A percentile compares a stretch with the other conserved stretches of the same genome.
phyloP scores from a whole-genome alignment of 2,329 filamentous ascomycete genomes.

The Pseudomassariella vexata region DNA sequence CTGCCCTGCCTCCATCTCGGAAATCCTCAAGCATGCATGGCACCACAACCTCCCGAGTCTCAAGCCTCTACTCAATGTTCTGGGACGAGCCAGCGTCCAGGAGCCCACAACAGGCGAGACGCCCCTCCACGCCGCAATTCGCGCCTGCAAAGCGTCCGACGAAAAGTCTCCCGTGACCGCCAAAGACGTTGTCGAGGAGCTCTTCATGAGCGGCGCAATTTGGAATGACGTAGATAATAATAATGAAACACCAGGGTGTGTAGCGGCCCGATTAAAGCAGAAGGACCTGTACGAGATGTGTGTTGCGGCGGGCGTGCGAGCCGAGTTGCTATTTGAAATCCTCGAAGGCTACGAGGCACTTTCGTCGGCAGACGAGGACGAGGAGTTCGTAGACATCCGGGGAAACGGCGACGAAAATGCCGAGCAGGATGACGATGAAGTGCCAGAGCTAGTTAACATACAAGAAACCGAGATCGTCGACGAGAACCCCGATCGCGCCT shows the following conservation, averaged over 20 bases:
- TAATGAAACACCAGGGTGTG: conserved; percentile 85
- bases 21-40: conserved; percentile 51
- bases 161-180: conserved; percentile 51
- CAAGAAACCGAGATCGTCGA: conserved; percentile 18
- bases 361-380: conserved; percentile 45
- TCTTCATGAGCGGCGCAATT: conserved; percentile 85
- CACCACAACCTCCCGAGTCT: conserved; percentile 59
- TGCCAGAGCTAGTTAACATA: conserved; percentile 19
- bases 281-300: conserved; percentile 71
- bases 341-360: conserved; percentile 78
- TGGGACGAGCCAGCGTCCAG: conserved; percentile 65
- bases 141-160: conserved; percentile 53
- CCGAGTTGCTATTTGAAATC: conserved; percentile 78
- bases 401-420: too few species aligned
- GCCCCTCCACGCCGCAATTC: conserved; percentile 84
- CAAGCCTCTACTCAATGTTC: conserved; percentile 61
- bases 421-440: conserved; percentile 30
- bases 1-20: conserved; percentile 44
- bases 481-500: conserved; percentile 20
- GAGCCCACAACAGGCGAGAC: conserved; percentile 82
- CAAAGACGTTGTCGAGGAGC: conserved; percentile 62
- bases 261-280: conserved; percentile 67
- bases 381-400: conserved; percentile 40
- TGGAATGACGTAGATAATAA: conserved; percentile 92
- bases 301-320: conserved; percentile 84